Base-by-base conservation (phyloP, 148 eudicot genomes). In the Fagopyrum tataricum region DNA sequence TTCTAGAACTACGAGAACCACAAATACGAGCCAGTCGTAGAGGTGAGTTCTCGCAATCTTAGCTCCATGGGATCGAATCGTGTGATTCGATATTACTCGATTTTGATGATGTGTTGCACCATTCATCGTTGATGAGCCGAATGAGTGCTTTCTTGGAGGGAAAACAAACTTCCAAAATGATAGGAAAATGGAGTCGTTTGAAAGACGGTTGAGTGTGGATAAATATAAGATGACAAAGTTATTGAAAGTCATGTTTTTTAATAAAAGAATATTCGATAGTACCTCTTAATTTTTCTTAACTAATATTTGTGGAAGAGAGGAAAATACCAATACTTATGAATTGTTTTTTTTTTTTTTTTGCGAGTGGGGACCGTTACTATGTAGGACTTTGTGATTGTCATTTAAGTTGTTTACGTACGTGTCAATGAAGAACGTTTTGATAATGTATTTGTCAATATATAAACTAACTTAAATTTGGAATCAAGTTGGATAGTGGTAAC, bases 1-100 rank as follows among this genome's bases (percentile, higher is more conserved):
- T 14, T 76, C 90, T 49, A 88, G 74, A 20, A 49, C 82, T 64
- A 77, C 78, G 59, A 92, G 86, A 70, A 90, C 70, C 15, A 87
- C 1, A 26, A 93, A 71, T 72, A 85, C 84, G 17, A 88, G 70
- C 98, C 98, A 93, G 70, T 93, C 98, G 70, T 82, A 85, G 79
- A 85, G 80, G 56, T 93, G 98, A 46, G 56, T 46, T 83, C 85
- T 87, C n/a, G 88, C 93, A 17, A 93, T 77, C 71, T 49, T 72
- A 14, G 80, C 78, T 75, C 96, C 98, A 82, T 87, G 90, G 67
- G 81, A 66, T 78, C 79, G 82, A 41, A 92, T 81, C 17, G 95
- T 86, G 51, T 85, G 84, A n/a, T 15, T 51, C 0, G 15, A 49
- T 49, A n/a, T 1, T 49, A n/a, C 20, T 51, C 8, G 56, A 14